Conservation (phyloP, 805 yeast species). For the Schizosaccharomyces pombe region DNA sequence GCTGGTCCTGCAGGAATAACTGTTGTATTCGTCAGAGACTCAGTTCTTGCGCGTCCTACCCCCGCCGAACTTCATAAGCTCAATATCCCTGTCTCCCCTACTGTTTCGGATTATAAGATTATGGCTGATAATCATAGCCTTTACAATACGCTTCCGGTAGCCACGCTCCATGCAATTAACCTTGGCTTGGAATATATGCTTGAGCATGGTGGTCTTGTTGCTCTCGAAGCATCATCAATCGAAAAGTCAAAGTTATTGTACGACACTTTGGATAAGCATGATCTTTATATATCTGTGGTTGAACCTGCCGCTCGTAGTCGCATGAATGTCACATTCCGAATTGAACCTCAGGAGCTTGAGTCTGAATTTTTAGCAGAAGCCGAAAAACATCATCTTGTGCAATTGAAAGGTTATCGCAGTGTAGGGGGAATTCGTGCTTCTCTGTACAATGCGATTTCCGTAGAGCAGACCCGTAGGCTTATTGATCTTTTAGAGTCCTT, state of each 20-base stretch:
- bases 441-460: slow-evolving; percentile 57
- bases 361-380: slow-evolving; percentile 50
- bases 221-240: slow-evolving; percentile 33
- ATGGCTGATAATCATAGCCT: slow-evolving; percentile 77
- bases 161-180: slow-evolving; percentile 67
- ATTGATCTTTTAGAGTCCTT: slow-evolving; percentile 36
- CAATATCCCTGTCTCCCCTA: slow-evolving; percentile 62
- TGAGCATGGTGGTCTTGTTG: slow-evolving; percentile 45
- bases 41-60: slow-evolving; percentile 36
- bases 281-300: slow-evolving; percentile 46
- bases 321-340: slow-evolving; percentile 84
- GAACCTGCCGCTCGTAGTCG: slow-evolving; percentile 41
- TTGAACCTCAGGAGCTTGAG: slow-evolving; percentile 37
- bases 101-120: slow-evolving; percentile 68
- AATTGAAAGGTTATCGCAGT: slow-evolving; percentile 85
- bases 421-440: slow-evolving; percentile 95
- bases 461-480: slow-evolving; percentile 33
- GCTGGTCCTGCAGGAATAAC: slow-evolving; percentile 93
- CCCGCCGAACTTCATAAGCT: slow-evolving; percentile 35
- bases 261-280: slow-evolving; percentile 36
- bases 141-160: slow-evolving; percentile 86
- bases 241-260: slow-evolving; percentile 45
- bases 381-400: slow-evolving; percentile 32
- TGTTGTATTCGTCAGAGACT: slow-evolving; percentile 67
- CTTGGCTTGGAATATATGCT: slow-evolving; percentile 47